Base-by-base conservation (phyloP, 2,329 filamentous ascomycete species). In the Mollisia scopiformis region DNA sequence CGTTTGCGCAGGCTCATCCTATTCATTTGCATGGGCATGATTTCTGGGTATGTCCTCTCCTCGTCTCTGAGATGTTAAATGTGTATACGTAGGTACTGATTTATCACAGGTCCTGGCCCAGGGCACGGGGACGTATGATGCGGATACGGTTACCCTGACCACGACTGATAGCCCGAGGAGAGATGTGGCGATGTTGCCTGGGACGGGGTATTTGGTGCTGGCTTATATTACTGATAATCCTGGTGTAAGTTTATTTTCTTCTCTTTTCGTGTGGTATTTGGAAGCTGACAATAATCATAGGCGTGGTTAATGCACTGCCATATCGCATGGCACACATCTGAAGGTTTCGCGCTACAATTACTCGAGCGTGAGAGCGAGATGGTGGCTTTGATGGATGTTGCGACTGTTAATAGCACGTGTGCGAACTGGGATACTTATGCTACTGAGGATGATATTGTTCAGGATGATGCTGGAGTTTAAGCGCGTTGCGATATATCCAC, bases 301-400 rank as follows among this genome's bases (percentile, higher is more conserved):
- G 72, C 74, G 0, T 83, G 80, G 80, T 69, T 81, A 0, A 76
- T 82, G 65, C 81, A 82, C 67, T 83, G 81, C 66, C 80, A 83
- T 50, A 65, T 65, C 33, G 64, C 64, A 6, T 66, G 58, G 60
- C 64, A 68, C 47, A 60, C 61, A 6, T 41, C 46, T 35, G 61
- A 65, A 27, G 65, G 65, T 1, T 55, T 65, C n/a, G 59, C 59
- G 10, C 46, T 67, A 4, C 63, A 67, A 51, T 62, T 65, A 13
- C 30, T 67, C 16, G 63, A 65, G 56, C 52, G 59, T 19, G 10
- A 51, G 41, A 43, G 21, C 25, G 55, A 58, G 28, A 61, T 61
- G 21, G 37, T 25, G 16, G 23, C 25, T 13, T 21, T 16, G 6
- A 61, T 61, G 59, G 27, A 43, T 8, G 33, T 61, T 16, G 33